Percentiles rank a stretch among this genome's conserved stretches.
Conservation (phyloP, 1,284 basidiomycete species). For the Kalmanozyma brasiliensis region DNA sequence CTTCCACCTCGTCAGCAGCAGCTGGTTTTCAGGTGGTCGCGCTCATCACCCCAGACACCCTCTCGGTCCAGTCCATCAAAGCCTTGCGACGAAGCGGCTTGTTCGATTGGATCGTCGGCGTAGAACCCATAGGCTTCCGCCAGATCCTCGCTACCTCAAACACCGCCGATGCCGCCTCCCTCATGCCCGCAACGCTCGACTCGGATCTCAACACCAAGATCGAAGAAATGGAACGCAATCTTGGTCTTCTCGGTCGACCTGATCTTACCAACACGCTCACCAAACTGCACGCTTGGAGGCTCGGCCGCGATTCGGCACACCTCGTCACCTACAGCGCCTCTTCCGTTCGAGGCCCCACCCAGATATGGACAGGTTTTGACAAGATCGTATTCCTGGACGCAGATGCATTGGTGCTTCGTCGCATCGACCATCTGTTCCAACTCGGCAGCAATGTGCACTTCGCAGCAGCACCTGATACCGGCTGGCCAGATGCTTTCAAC, state of each 20-base stretch:
- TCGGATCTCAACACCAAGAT: slow-evolving; percentile 35
- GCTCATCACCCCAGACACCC: slow-evolving; percentile 89
- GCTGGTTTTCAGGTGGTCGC: slow-evolving; percentile 77
- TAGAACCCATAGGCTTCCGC: slow-evolving; percentile 71
- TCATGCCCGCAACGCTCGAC: slow-evolving; percentile 13
- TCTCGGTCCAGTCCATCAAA: slow-evolving; percentile 86
- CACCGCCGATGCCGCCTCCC: not conserved
- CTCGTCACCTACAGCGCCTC: slow-evolving; percentile 19
- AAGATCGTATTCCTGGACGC: slow-evolving; percentile 96
- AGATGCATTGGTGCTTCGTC: slow-evolving; percentile 83
- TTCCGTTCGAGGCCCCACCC: not conserved
- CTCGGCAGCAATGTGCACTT: slow-evolving; percentile 58
- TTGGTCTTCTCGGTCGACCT: slow-evolving; percentile 89
- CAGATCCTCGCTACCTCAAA: slow-evolving; percentile 39
- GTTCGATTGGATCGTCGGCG: slow-evolving; percentile 88
- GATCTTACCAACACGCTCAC: slow-evolving; percentile 87
- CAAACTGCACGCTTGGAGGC: slow-evolving; percentile 92
- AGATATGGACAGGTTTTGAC: slow-evolving; percentile 75
- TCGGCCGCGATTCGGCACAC: slow-evolving; percentile 68
- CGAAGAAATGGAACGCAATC: slow-evolving; percentile 72
- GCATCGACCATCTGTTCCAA: slow-evolving; percentile 57
- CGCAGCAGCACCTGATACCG: slow-evolving; percentile 91
- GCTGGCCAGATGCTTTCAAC: slow-evolving; percentile 99
- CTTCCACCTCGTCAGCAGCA: not conserved
- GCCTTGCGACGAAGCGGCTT: slow-evolving; percentile 76